Base-by-base conservation (phyloP, 2,329 filamentous ascomycete genomes). In the Gaeumannomyces sp. region DNA sequence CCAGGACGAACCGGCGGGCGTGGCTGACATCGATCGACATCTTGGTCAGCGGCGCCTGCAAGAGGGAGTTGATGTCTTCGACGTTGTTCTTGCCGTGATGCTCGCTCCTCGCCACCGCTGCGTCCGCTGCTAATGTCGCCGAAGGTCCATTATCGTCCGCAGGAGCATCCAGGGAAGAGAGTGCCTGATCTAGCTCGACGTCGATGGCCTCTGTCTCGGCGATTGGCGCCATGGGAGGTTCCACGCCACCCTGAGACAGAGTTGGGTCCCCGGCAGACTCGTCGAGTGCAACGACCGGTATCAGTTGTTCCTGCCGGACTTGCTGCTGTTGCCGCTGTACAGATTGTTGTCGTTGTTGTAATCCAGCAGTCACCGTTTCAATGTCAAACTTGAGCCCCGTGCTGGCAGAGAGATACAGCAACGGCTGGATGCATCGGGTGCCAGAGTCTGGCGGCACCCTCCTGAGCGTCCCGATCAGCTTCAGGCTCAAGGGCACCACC, bases 1-100 rank as follows among this genome's bases (percentile, higher is more conserved):
- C 69, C 64, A 74, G 72, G 14, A 79, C 71, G 58, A 76, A 75
- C 31, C 73, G 69, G 8, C 77, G 74, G 1, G 77, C 76, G 1
- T 76, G 72, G 13, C 76, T 73, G 0, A 78, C 68, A 25, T 67
- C 65, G 27, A 64, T 57, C 4, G 60, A 50, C 19, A 50, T 64
- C 28, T 64, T 35, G 19, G 50, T 61, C 31, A 58, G 38, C 57
- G 59, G 59, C 31, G 22, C 59, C 59, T 60, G 59, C 29, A 60
- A 19, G 45, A 53, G 45, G 14, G 22, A 5, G 2, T 35, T 28
- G 19, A 56, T n/a, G 58, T 31, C 50, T 3, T 33, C 31, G 6
- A 14, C 22, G 16, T n/a, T 25, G 59, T 25, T 19, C 4, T 38
- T 31, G 22, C 10, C 33, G 33, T 14, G 33, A 50, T 7, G 38